Base-by-base conservation (phyloP, 1,284 basidiomycete genomes). In the Rhodotorula sp. region DNA sequence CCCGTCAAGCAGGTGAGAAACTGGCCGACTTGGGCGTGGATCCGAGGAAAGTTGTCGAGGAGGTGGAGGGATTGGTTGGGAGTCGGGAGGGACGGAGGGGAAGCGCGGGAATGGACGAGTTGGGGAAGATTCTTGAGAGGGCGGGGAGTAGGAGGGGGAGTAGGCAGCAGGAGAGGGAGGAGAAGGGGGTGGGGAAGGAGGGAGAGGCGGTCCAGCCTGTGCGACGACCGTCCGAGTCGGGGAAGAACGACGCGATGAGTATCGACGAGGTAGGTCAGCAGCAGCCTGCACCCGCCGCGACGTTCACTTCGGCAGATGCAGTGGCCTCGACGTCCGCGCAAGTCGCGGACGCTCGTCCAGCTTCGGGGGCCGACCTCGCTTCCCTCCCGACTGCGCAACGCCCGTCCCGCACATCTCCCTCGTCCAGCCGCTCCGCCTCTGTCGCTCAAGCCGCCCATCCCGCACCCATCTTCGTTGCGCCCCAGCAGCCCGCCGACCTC, bases 1-100 rank as follows among this genome's bases (percentile, higher is more conserved):
- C 75, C 2, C 53, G 58, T 10, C 47, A 47, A 10, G 73, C 75
- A 1, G 65, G 67, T 4, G 50, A 70, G 48, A 48, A 54, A 24
- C 67, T 76, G 24, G 55, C 54, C 13, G 54, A 40, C 5, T 63
- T 70, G 48, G 72, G 72, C 1, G 66, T 68, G 40, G 68, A 72
- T 26, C 54, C 67, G 59, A 52, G 68, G 24, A 30, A 57, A 48
- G 62, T 65, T 26, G 66, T 66, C 31, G 55, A 68, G 52, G 59
- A 71, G 53, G 65, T 65, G 52, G 59, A 53, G 31, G 64, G 37
- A 26, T 31, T 60, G n/a, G 64, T 59, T 22, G 59, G 57, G 44
- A 34, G 13, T 31, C 51, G n/a, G 53, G 40, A 47, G 44, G 44
- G 61, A 37, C 13, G 66, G 20, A 31, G 46, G 37, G 64, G 51